Base-by-base conservation (phyloP, 2,329 filamentous ascomycete genomes). In the Lizonia empirigonia region DNA sequence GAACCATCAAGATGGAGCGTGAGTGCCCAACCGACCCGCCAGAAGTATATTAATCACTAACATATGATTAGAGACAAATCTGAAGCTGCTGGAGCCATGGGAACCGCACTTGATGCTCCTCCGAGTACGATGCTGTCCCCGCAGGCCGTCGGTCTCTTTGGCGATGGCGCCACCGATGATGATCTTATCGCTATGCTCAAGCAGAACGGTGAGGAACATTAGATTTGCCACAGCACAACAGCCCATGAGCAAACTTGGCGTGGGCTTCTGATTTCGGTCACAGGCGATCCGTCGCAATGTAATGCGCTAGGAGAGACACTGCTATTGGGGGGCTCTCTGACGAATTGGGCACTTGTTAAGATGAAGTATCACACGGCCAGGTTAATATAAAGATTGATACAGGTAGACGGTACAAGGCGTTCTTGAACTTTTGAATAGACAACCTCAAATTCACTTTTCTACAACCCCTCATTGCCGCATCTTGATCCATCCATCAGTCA, bases 401-500 rank as follows among this genome's bases (percentile, higher is more conserved):
- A 30, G 7, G 4, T 13, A 7, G 13, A 30, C 27, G n/a, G 27
- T 7, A 15, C 5, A 30, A 15, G 27, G 27, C 27, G 27, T 30
- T 30, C 6, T 30, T 15, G 13, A 30, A 30, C 5, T 15, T 30
- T n/a, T 9, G n/a, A 30, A n/a, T 30, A 8, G 27, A 15, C 27
- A 30, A 15, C 8, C 7, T 8, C 27, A 30, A n/a, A 13, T 30
- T 30, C 27, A 7, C 15, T 15, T n/a, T 15, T 15, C 27, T 2
- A 7, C 8, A 8, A 15, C 27, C n/a, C 8, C 13, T 7, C 13
- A n/a, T 30, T 7, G 3, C 5, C 5, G 13, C 27, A 15, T 7
- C 27, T n/a, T 30, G n/a, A n/a, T 15, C 13, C n/a, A 7, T 12
- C 10, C 12, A 16, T 63, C 47, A 72, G 62, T 72, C 69, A 55